phyloP scores from a whole-genome alignment of 768 basidiomycete species.

The Mycena rebaudengoi region DNA sequence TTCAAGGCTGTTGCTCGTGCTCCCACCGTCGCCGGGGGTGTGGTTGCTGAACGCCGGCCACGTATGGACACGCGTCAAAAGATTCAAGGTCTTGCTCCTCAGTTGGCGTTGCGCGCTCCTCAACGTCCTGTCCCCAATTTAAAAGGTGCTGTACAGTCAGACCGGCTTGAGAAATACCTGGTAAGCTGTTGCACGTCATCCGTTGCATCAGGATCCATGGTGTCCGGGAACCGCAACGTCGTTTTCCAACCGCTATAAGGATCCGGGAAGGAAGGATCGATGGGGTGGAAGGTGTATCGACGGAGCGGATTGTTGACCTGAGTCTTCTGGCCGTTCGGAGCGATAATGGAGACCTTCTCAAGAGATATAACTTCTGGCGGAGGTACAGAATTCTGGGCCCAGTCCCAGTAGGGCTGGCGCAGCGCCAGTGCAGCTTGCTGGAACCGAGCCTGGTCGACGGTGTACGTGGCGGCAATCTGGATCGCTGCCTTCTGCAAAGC shows the following conservation, averaged over 20 bases:
- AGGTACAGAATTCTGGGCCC: slow-evolving; percentile 50
- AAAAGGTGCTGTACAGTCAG: background rate
- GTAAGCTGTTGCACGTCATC: slow-evolving; percentile 41
- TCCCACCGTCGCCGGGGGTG: slow-evolving; percentile 44
- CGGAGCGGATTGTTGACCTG: slow-evolving; percentile 44
- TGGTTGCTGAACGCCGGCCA: slow-evolving; percentile 61
- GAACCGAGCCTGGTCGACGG: slow-evolving; percentile 40
- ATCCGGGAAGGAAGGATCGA: slow-evolving; percentile 39
- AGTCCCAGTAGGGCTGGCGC: slow-evolving; percentile 61
- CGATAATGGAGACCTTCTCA: slow-evolving; percentile 42
- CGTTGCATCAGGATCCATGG: slow-evolving; percentile 31
- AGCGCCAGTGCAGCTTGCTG: slow-evolving; percentile 42
- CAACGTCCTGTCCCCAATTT: slow-evolving; percentile 27
- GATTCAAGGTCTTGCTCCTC: slow-evolving; percentile 44
- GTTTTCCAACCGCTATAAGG: slow-evolving; percentile 42
- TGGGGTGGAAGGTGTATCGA: slow-evolving; percentile 45
- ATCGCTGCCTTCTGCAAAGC: slow-evolving; percentile 49
- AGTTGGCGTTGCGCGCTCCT: slow-evolving; percentile 33
- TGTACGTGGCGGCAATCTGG: slow-evolving; percentile 52
- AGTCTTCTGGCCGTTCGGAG: slow-evolving; percentile 37
- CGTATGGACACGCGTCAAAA: slow-evolving; percentile 45
- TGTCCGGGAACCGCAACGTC: slow-evolving; percentile 45
- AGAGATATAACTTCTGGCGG: slow-evolving; percentile 49
- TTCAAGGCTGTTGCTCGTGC: slow-evolving; percentile 56
- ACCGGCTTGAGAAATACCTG: no score